phyloP scores from a whole-genome alignment of 1,139 yeast species.

The Lizanozyma gosingica region DNA sequence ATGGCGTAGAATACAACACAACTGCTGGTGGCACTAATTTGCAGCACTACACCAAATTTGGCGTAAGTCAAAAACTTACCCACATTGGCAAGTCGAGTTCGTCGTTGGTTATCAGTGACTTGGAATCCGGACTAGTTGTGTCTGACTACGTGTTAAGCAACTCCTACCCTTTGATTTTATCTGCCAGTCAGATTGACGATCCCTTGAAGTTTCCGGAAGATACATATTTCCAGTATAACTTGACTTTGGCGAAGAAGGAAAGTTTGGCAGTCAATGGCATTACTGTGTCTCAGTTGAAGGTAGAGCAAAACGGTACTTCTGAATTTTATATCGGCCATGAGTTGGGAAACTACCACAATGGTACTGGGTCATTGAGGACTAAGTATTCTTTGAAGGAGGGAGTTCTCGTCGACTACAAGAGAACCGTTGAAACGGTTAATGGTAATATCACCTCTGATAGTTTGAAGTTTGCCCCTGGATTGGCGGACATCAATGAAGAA shows the following conservation, averaged over 20 bases:
- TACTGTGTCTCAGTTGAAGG: not conserved
- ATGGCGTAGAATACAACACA: constrained; percentile 20
- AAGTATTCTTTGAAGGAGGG: not conserved
- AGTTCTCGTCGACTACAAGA: not conserved
- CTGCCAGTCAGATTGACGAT: not conserved
- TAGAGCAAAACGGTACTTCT: not conserved
- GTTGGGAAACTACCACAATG: not conserved
- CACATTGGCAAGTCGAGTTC: constrained; percentile 15
- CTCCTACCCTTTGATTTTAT: not conserved
- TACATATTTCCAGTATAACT: not conserved
- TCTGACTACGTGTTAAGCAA: not conserved
- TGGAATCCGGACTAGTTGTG: not conserved
- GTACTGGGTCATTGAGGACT: not conserved
- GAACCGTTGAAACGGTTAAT: constrained; percentile 8
- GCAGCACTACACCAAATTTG: constrained; percentile 20
- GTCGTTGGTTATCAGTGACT: not conserved
- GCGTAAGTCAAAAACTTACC: constrained; percentile 23
- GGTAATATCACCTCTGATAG: not conserved
- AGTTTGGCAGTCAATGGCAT: not conserved
- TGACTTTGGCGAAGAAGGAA: not conserved
- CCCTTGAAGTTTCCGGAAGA: not conserved
- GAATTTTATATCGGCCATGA: not conserved
- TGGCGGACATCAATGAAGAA: too few relatives aligned
- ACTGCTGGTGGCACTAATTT: constrained; percentile 23
- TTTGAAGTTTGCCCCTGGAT: not conserved